Evolutionary conservation across 352 stramenopile species (phyloP), one percentile per base, ranked within the genome.

Genomic region (Globisporangium okanoganense): DNA sequence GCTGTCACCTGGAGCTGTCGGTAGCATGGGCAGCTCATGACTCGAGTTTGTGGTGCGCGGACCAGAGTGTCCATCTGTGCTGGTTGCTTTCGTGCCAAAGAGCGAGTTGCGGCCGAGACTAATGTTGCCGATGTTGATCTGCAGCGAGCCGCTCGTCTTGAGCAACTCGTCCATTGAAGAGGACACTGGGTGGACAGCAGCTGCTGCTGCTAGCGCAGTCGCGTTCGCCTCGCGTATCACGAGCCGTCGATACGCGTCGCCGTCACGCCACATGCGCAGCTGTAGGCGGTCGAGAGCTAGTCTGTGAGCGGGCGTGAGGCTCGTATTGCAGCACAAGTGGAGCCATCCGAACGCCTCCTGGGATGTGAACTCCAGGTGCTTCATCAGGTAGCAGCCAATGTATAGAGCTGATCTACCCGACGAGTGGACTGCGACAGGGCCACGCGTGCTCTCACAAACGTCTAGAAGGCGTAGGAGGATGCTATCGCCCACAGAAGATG

Each of bases 301-400:
- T 70, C 98, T 87, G 60, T 97, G 89, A 22, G 76, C 79, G 2
- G 48, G 77, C 66, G 82, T 93, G 3, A 99, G 79, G 51, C 79
- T 88, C 2, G 85, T 88, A 1, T 94, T 92, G 44, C 91, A 75
- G 66, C 92, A 98, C 56, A 99, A 92, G n/a, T 91, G 84, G 54
- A 99, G 87, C 93, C 95, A 99, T 0, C 86, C 95, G 62, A 99
- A 97, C 5, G 83, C 92, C 76, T 99, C 96, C 6, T 79, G 78
- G 0, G 96, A 95, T 0, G 95, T 98, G 49, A 99, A 96, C 33
- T 71, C 69, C 38, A 89, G 95, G 64, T 99, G 97, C 70, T 99
- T 99, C 95, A 99, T 99, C 35, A 99, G 69, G 68, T 98, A 99
- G 54, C 93, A 97, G 7, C 92, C 97, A 38, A 99, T 98, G 67